phyloP scores from a whole-genome alignment of 169 alveolate species.

The Cryptosporidium ryanae region DNA sequence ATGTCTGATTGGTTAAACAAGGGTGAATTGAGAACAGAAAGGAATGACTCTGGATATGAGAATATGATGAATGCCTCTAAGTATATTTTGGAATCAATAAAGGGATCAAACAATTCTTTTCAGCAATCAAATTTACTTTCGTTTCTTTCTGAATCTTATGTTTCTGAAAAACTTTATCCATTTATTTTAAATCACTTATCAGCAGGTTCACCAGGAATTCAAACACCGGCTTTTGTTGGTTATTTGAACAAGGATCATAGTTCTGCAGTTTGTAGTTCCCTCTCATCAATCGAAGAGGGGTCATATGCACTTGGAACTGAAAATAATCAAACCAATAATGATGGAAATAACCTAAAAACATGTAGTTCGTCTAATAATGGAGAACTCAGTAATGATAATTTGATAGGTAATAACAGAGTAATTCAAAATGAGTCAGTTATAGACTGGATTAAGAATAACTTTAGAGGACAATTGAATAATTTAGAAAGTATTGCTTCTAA shows the following conservation, averaged over 20 bases:
- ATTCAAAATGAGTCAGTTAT: conserved; percentile 48
- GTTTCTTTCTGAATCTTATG: conserved; percentile 30
- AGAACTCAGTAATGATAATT: not conserved
- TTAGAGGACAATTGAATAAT: not conserved
- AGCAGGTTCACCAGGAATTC: not conserved
- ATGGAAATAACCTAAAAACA: not conserved
- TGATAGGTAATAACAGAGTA: not conserved
- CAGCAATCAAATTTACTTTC: conserved; percentile 29
- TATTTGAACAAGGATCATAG: conserved; percentile 5
- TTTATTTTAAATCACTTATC: conserved; percentile 10
- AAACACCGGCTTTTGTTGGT: conserved; percentile 1
- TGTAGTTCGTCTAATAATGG: not conserved
- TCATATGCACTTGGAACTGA: not conserved
- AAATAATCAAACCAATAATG: not conserved
- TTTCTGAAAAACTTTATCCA: conserved; percentile 52
- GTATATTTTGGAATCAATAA: conserved; percentile 1
- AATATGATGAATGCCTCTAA: not conserved
- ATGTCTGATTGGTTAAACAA: conserved; percentile 60
- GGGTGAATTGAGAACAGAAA: not conserved
- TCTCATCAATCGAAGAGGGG: conserved; percentile 29
- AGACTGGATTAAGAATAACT: conserved; percentile 46
- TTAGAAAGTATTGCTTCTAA: not conserved
- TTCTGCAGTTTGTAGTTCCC: conserved; percentile 2
- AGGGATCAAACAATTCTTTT: not conserved
- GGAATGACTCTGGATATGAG: not conserved